A percentile compares a stretch with the other conserved stretches of the same genome.
Conservation (phyloP, 768 basidiomycete species). For the Russula brevipes region DNA sequence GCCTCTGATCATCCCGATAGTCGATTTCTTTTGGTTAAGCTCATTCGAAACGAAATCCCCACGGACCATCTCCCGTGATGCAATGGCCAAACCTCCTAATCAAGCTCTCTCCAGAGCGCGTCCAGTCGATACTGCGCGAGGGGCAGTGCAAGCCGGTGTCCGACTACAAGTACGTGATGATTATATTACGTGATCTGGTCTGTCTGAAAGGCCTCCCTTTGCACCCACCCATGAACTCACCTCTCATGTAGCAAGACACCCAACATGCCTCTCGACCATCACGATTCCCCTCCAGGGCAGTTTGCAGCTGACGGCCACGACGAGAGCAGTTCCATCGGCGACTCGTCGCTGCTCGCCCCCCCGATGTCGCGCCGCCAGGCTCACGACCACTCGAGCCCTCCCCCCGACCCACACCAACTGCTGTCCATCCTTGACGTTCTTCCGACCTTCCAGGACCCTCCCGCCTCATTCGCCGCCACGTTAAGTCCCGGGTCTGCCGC, state of each 20-base stretch:
- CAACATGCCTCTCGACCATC: slow-evolving; percentile 17
- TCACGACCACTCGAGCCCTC: neutral
- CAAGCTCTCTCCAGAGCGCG: slow-evolving; percentile 20
- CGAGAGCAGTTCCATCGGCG: slow-evolving; percentile 6
- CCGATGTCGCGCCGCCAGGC: slow-evolving; percentile 10
- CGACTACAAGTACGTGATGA: slow-evolving; percentile 19
- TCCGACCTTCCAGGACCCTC: neutral
- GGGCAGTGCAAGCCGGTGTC: slow-evolving; percentile 21
- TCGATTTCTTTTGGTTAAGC: neutral
- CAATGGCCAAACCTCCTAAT: slow-evolving; percentile 8
- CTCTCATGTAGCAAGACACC: slow-evolving; percentile 13
- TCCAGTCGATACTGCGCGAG: slow-evolving; percentile 14
- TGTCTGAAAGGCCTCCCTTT: slow-evolving; percentile 4
- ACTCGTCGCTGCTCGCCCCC: slow-evolving; percentile 14
- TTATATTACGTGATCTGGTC: slow-evolving; percentile 18
- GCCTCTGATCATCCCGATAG: slow-evolving; percentile 6
- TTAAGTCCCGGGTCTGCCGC: neutral
- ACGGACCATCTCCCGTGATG: slow-evolving; percentile 6
- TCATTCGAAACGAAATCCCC: neutral
- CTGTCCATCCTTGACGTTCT: neutral
- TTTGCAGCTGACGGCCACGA: neutral
- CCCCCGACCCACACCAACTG: neutral
- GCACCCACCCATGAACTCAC: neutral
- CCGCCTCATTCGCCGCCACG: neutral
- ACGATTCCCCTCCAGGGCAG: slow-evolving; percentile 4